phyloP scores from a whole-genome alignment of 2,329 filamentous ascomycete genomes.

The Teratosphaeriaceae sp. region DNA sequence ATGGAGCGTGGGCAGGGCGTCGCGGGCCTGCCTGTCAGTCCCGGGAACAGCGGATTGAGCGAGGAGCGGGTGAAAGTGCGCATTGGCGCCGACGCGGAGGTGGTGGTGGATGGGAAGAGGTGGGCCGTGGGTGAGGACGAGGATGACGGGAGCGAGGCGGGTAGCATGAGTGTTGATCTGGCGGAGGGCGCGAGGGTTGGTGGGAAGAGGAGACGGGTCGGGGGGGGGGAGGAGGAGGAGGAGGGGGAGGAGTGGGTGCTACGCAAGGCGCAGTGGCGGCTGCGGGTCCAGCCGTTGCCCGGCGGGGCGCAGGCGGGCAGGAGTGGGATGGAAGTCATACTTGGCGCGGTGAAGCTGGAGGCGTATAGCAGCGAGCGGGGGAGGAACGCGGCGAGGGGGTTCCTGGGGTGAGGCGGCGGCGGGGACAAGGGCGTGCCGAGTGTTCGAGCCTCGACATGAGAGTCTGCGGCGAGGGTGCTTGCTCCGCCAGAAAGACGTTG shows the following conservation, averaged over 20 bases:
- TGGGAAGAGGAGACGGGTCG: conserved; percentile 7
- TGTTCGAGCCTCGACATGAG: too few species aligned
- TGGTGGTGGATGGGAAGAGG: conserved; percentile 46
- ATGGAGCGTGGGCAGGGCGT: conserved; percentile 52
- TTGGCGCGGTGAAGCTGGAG: conserved; percentile 27
- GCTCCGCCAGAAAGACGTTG: too few species aligned
- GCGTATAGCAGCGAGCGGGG: conserved; percentile 21
- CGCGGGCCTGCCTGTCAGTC: conserved; percentile 55
- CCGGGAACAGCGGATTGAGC: conserved; percentile 62
- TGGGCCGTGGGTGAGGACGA: conserved; percentile 12
- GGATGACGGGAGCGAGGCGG: conserved; percentile 9
- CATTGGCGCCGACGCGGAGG: conserved; percentile 53
- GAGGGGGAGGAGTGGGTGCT: conserved; percentile 20
- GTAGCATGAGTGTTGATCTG: conserved; percentile 12
- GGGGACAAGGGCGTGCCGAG: not conserved
- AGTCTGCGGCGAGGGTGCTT: too few species aligned
- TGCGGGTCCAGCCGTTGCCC: conserved; percentile 19
- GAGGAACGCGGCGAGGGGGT: conserved; percentile 20
- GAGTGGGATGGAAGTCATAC: conserved; percentile 21
- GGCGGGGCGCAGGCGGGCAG: conserved; percentile 12
- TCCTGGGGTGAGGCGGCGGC: conserved; percentile 11
- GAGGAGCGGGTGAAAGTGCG: conserved; percentile 62
- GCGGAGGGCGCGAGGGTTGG: conserved; percentile 2
- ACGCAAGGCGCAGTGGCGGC: conserved; percentile 23
- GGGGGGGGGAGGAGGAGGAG: conserved; percentile 8